Percentiles rank a stretch among this genome's conserved stretches.
Evolutionary conservation across 75 land plant species (phyloP).

Genomic region (Larix kaempferi): DNA sequence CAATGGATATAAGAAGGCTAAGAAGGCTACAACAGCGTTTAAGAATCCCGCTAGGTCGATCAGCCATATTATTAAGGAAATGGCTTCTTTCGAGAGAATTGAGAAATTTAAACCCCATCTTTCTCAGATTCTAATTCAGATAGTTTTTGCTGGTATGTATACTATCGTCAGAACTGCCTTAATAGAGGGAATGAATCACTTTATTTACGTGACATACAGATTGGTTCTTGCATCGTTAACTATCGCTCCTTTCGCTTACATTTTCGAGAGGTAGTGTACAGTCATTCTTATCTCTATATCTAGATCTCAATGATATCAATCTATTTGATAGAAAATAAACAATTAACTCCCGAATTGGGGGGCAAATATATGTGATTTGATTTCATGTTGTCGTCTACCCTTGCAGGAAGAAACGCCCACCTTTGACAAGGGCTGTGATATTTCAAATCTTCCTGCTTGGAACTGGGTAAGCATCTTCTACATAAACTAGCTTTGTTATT

Average conservation of each 20-base stretch:
- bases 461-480: no score
- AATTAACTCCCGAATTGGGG: no score
- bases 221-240: neutral
- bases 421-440: no score
- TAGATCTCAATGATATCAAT: no score
- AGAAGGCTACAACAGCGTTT: no score
- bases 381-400: no score
- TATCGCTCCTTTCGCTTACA: constrained; percentile 3
- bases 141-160: neutral
- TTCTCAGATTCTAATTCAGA: neutral
- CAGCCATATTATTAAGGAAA: no score
- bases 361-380: no score
- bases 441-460: no score
- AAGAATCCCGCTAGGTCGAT: neutral
- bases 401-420: no score
- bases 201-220: constrained; percentile 5
- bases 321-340: neutral
- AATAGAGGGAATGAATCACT: neutral
- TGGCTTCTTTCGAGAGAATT: neutral
- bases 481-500: no score
- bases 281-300: neutral
- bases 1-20: no score
- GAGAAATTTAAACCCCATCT: neutral
- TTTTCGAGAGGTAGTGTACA: neutral
- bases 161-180: neutral